Conservation (phyloP, 768 basidiomycete species). For the Strobilomyces echinocephalus region DNA sequence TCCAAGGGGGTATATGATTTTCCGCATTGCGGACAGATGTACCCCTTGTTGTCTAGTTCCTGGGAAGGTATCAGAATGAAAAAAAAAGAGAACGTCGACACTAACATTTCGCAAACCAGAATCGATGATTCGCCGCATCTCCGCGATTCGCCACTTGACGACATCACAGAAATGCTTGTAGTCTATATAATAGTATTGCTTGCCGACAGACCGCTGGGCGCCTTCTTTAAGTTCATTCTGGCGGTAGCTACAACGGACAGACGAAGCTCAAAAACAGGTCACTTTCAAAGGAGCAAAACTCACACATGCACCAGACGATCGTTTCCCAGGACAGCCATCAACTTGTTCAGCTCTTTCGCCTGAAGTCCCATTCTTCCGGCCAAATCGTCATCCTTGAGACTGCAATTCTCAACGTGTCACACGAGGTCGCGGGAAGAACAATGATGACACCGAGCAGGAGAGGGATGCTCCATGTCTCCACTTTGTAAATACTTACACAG, state of each 20-base stretch:
- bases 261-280: conserved; percentile 1
- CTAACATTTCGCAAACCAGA: conserved; percentile 81
- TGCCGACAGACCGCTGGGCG: conserved; percentile 79
- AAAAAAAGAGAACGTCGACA: conserved; percentile 6
- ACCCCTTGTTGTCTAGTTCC: conserved; percentile 98
- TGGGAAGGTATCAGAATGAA: conserved; percentile 28
- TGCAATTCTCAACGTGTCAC: conserved; percentile 33
- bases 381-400: conserved; percentile 90
- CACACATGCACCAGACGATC: conserved; percentile 78
- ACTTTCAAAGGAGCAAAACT: conserved; percentile 25
- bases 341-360: conserved; percentile 84
- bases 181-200: conserved; percentile 95
- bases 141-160: conserved; percentile 94
- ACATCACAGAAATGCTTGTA: conserved; percentile 95
- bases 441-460: conserved; percentile 18
- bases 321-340: conserved; percentile 76
- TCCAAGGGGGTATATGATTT: conserved; percentile 83
- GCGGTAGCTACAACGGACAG: conserved; percentile 53
- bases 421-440: conserved; percentile 7
- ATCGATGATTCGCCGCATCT: conserved; percentile 85
- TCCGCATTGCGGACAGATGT: conserved; percentile 87
- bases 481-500: conserved; percentile 74
- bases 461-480: conserved; percentile 19
- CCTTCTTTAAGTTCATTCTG: conserved; percentile 91
- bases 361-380: conserved; percentile 87